These are phyloP conservation scores for Berkeleyomyces rouxiae DNA, from an alignment of 2,329 filamentous ascomycete genomes.

Conservation along the genomic window DNA sequence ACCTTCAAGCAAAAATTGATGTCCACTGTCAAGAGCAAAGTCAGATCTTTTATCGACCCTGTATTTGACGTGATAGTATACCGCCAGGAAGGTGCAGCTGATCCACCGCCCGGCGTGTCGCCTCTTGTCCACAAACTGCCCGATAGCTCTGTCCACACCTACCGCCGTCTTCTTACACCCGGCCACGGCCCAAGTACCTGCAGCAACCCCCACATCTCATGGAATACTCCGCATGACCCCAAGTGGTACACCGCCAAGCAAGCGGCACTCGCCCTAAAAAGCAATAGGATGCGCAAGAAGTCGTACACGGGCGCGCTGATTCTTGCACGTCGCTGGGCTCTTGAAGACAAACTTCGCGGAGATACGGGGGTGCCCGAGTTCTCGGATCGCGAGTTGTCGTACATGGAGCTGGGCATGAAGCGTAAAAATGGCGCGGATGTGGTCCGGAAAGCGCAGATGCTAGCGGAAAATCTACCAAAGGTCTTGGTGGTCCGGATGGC, in stretches of 20 bases:
- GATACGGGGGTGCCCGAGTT: neutral
- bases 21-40: neutral
- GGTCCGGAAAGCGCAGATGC: neutral
- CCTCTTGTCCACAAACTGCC: slow-evolving; percentile 3
- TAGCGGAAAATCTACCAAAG: neutral
- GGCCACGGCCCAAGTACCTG: neutral
- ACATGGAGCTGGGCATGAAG: neutral
- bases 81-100: neutral
- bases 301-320: neutral
- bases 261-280: neutral
- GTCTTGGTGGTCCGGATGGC: neutral
- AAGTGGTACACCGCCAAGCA: slow-evolving; percentile 5
- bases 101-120: neutral
- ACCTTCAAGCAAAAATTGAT: neutral
- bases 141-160: neutral
- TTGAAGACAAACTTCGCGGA: neutral
- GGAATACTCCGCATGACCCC: neutral
- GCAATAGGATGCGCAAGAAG: neutral
- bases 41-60: neutral
- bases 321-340: slow-evolving; percentile 1
- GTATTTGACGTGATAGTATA: slow-evolving; percentile 5
- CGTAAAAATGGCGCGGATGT: neutral
- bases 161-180: slow-evolving; percentile 3
- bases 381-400: slow-evolving; percentile 1
- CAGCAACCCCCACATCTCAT: neutral